These are phyloP conservation scores for Cercospora sojina DNA, from an alignment of 2,329 filamentous ascomycete genomes.

Conservation along the genomic window DNA sequence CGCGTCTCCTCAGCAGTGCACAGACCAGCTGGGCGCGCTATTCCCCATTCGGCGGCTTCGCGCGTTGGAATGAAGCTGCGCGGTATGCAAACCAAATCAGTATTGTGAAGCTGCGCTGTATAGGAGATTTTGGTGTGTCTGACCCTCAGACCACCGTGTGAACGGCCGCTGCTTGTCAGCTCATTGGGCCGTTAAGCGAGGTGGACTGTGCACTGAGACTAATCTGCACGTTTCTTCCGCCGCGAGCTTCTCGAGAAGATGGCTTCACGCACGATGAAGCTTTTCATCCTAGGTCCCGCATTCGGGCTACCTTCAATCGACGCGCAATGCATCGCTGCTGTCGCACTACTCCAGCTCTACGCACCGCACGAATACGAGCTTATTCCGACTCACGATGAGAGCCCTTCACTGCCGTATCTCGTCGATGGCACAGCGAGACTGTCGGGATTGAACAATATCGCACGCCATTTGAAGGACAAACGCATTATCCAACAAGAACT, in stretches of 20 bases:
- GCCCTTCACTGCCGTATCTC: slow-evolving; percentile 41
- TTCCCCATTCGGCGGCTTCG: no score
- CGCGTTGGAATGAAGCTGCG: not conserved
- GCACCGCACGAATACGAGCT: slow-evolving; percentile 61
- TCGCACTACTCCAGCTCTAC: slow-evolving; percentile 70
- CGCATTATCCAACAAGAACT: slow-evolving; percentile 21
- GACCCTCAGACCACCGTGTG: not conserved
- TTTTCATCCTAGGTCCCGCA: slow-evolving; percentile 88
- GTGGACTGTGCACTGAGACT: not conserved
- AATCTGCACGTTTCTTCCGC: not conserved
- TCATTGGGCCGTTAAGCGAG: not conserved
- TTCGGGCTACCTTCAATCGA: slow-evolving; percentile 90
- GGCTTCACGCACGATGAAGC: slow-evolving; percentile 49
- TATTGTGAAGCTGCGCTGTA: not conserved
- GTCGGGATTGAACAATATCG: slow-evolving; percentile 62
- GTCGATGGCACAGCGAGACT: slow-evolving; percentile 57
- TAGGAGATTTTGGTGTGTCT: not conserved
- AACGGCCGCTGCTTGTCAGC: not conserved
- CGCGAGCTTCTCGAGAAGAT: not conserved
- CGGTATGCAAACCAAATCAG: not conserved
- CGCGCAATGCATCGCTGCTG: slow-evolving; percentile 79
- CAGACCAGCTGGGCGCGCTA: no score
- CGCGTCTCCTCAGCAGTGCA: not conserved
- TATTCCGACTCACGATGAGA: slow-evolving; percentile 56
- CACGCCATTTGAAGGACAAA: slow-evolving; percentile 52